A percentile compares a stretch with the other conserved stretches of the same genome.
Conservation (phyloP, 2,329 filamentous ascomycete species). For the Elsinoe necatrix region DNA sequence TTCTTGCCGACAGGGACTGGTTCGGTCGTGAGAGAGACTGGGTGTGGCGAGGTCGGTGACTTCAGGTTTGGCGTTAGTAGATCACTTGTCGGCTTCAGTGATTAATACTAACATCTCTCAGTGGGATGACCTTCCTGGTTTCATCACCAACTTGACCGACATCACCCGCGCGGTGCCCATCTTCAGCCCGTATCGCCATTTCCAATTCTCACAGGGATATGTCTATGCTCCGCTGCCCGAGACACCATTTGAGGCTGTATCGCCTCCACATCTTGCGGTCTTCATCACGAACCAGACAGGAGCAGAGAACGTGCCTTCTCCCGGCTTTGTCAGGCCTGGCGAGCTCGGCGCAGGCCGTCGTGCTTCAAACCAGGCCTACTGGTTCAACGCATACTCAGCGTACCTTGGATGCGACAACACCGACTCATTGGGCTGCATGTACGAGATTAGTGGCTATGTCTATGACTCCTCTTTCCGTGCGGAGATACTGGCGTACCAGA, state of each 20-base stretch:
- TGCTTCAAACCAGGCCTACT: conserved; percentile 37
- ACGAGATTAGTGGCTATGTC: conserved; percentile 40
- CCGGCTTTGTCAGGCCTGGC: conserved; percentile 34
- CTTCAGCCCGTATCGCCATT: conserved; percentile 43
- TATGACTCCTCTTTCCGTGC: conserved; percentile 30
- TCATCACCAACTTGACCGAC: conserved; percentile 26
- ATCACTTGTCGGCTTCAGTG: conserved; percentile 21
- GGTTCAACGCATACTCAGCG: conserved; percentile 42
- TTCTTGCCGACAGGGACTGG: background rate
- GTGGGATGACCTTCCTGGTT: conserved; percentile 32
- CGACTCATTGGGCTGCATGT: conserved; percentile 31
- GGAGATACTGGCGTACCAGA: conserved; percentile 32
- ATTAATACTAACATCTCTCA: conserved; percentile 21
- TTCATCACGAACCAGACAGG: conserved; percentile 34
- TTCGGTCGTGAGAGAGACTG: background rate
- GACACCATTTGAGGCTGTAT: conserved; percentile 38
- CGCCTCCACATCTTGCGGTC: conserved; percentile 40
- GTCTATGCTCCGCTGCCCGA: conserved; percentile 39
- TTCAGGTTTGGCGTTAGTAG: conserved; percentile 30
- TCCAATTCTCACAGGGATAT: conserved; percentile 45
- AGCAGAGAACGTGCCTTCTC: conserved; percentile 23
- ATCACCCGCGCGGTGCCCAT: conserved; percentile 34
- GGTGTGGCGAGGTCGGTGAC: conserved; percentile 39
- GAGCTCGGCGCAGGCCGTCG: conserved; percentile 41
- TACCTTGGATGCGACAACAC: conserved; percentile 42